Conservation (phyloP, 2,329 filamentous ascomycete genomes). For the Epichloe amarillans region DNA sequence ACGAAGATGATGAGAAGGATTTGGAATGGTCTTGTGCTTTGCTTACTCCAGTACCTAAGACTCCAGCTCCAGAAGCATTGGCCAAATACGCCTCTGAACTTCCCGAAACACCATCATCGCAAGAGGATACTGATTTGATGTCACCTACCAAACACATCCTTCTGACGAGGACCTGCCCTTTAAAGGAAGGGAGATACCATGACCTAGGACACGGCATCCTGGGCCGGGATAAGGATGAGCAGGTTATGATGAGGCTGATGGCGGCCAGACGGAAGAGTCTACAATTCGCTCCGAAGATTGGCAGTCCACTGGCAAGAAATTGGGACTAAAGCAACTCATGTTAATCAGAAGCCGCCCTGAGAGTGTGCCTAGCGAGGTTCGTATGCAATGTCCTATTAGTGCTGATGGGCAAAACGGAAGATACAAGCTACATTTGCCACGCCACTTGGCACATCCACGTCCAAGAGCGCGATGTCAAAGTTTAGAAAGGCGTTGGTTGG, state of each 20-base stretch:
- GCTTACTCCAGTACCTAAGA: slow-evolving; percentile 44
- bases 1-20: slow-evolving; percentile 24
- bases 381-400: not conserved
- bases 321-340: slow-evolving; percentile 25
- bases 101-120: slow-evolving; percentile 31
- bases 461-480: not conserved
- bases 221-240: slow-evolving; percentile 38
- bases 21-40: slow-evolving; percentile 29
- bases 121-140: slow-evolving; percentile 19
- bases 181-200: slow-evolving; percentile 27
- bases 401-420: not conserved
- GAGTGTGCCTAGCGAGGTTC: not conserved
- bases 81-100: slow-evolving; percentile 37
- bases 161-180: slow-evolving; percentile 40
- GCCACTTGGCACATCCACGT: not conserved
- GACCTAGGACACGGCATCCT: slow-evolving; percentile 33
- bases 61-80: slow-evolving; percentile 41
- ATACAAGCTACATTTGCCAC: not conserved
- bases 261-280: slow-evolving; percentile 63
- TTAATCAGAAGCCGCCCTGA: not conserved
- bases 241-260: slow-evolving; percentile 49
- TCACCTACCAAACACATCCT: slow-evolving; percentile 24
- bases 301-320: slow-evolving; percentile 53
- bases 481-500: not conserved
- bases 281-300: slow-evolving; percentile 63